Conservation (phyloP, 345 rosid genomes). For the Cardiospermum halicacabum region DNA sequence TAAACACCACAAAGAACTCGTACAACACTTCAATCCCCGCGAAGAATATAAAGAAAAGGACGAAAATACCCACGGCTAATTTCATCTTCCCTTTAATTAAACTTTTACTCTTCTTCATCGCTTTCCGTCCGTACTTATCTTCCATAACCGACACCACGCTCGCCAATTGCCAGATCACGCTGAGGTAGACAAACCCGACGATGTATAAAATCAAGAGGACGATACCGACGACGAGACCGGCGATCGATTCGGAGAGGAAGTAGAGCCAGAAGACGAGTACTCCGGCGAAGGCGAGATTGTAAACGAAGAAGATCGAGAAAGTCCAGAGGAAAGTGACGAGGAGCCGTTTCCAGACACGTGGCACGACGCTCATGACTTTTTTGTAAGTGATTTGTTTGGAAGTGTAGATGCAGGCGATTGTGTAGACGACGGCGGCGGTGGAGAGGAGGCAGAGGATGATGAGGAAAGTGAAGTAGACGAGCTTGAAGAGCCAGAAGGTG, state of each 20-base stretch:
- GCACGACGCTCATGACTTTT: slow-evolving; percentile 34
- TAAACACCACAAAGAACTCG: slow-evolving; percentile 13
- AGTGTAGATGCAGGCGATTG: slow-evolving; percentile 41
- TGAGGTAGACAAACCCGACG: slow-evolving; percentile 33
- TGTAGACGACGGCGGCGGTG: slow-evolving; percentile 38
- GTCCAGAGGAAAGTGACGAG: slow-evolving; percentile 39
- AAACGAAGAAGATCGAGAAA: slow-evolving; percentile 23
- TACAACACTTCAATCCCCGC: slow-evolving; percentile 16
- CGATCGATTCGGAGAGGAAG: not conserved
- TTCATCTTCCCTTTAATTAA: slow-evolving; percentile 41
- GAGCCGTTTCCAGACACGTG: slow-evolving; percentile 50
- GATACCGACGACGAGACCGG: not conserved
- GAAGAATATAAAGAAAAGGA: slow-evolving; percentile 7
- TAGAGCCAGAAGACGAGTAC: slow-evolving; percentile 4
- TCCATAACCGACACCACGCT: slow-evolving; percentile 53
- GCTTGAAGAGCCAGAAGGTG: slow-evolving; percentile 27
- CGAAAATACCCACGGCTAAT: slow-evolving; percentile 19
- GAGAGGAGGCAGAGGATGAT: slow-evolving; percentile 41
- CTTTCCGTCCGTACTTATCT: slow-evolving; percentile 39
- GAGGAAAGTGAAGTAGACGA: slow-evolving; percentile 27
- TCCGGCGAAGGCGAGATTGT: slow-evolving; percentile 15
- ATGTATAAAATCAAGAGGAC: slow-evolving; percentile 8
- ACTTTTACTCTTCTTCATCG: slow-evolving; percentile 37
- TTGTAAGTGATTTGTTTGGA: slow-evolving; percentile 28
- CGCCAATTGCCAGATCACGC: slow-evolving; percentile 45